Evolutionary conservation across 768 basidiomycete species (phyloP).

Genomic region (Tylopilus rubrobrunneus): DNA sequence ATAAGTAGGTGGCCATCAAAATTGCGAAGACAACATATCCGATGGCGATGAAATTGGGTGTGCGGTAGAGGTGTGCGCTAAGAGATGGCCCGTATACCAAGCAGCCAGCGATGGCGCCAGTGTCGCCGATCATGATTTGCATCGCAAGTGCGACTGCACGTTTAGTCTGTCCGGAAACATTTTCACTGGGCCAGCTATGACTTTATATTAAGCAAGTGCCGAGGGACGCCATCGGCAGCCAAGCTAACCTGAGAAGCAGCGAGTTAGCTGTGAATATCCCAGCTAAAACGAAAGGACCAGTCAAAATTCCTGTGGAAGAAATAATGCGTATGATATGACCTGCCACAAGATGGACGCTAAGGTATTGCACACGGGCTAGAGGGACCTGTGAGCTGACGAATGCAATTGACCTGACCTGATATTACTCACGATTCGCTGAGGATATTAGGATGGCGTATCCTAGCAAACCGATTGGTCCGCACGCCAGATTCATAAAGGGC

Average conservation of each 20-base stretch:
- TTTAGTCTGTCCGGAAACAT: constrained; percentile 67
- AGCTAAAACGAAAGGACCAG: constrained; percentile 18
- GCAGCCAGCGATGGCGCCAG: constrained; percentile 56
- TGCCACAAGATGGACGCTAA: constrained; percentile 52
- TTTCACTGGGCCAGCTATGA: constrained; percentile 55
- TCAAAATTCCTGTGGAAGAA: neutral
- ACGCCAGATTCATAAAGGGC: neutral
- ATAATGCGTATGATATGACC: constrained; percentile 6
- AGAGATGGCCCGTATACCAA: constrained; percentile 53
- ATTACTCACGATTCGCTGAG: constrained; percentile 39
- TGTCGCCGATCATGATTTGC: constrained; percentile 62
- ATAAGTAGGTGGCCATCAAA: constrained; percentile 41
- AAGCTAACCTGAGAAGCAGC: constrained; percentile 45
- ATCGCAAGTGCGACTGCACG: constrained; percentile 58
- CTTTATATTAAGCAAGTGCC: neutral
- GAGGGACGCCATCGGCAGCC: neutral
- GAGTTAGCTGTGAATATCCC: constrained; percentile 59
- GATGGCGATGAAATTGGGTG: constrained; percentile 55
- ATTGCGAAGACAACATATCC: constrained; percentile 53
- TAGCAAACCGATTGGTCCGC: constrained; percentile 15
- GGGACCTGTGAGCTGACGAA: neutral
- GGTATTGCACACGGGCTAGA: constrained; percentile 51
- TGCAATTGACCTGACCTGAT: no score
- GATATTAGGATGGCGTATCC: constrained; percentile 57
- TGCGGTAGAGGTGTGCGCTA: constrained; percentile 38